Base-by-base conservation (phyloP, 768 basidiomycete genomes). In the Trametes coccinea region DNA sequence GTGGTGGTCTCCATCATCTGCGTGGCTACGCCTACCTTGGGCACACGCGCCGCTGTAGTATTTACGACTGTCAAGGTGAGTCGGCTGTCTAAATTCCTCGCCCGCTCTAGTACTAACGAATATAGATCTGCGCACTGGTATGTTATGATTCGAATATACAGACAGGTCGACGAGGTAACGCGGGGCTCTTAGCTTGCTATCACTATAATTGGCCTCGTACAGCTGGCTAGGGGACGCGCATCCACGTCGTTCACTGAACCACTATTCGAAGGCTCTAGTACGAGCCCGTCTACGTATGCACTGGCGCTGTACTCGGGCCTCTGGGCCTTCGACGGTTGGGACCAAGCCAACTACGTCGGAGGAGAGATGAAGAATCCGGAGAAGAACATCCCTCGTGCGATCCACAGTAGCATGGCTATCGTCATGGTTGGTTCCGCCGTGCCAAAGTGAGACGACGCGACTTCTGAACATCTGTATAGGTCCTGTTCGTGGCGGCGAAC, bases 271-370 rank as follows among this genome's bases (percentile, higher is more conserved):
- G 86, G 82, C 7, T 89, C 92, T 16, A 90, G 88, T 58, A 81
- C 75, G 16, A 91, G 91, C 63, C 90, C 93, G 0, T 90, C 92
- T 1, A 80, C 86, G 2, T 98, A 93, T 76, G 92, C 95, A 5
- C 78, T 98, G n/a, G 96, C 95, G 0, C 78, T 98, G 5, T 99
- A 97, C 74, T 96, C 94, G 10, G 93, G 94, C 2, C 77, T 98
- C 4, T 98, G 91, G 93, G 95, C 95, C 2, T 95, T 93, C 66
- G 95, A 95, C 73, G 96, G 96, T 0, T 99, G 95, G 95, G 95
- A 95, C 69, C 90, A 92, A 74, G 88, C 84, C 31, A 95, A 93
- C 71, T 96, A 90, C 64, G 92, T 98, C 14, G 92, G 90, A 13
- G 95, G 92, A 31, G 94, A 94, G 73, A 91, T 98, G 77, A 77